phyloP scores from a whole-genome alignment of 179 eudicot genomes.

The Drosera spatulata region DNA sequence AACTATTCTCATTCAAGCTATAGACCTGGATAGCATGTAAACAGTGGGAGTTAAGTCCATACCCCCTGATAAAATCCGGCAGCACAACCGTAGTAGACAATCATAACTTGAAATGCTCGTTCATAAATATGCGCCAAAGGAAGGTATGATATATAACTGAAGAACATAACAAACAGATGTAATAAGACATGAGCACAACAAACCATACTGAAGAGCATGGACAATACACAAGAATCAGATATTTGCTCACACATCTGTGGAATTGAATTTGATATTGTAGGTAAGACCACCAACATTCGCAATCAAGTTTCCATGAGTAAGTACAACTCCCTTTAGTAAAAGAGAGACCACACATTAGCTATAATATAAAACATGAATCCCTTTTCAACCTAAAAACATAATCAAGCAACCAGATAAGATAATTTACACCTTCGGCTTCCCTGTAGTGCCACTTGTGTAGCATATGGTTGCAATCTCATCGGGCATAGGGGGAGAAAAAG shows the following conservation, averaged over 20 bases:
- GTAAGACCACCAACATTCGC: conserved; percentile 64
- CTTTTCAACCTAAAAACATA: too few species aligned
- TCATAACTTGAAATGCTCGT: conserved; percentile 68
- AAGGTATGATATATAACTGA: conserved; percentile 88
- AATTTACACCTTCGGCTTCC: conserved; percentile 80
- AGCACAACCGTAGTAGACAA: conserved; percentile 60
- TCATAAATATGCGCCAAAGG: conserved; percentile 98
- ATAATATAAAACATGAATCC: too few species aligned
- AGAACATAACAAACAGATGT: background rate
- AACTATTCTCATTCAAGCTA: too few species aligned
- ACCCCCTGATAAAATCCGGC: conserved; percentile 99
- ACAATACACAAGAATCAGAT: too few species aligned
- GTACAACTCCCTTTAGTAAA: conserved; percentile 61
- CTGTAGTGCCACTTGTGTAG: conserved; percentile 99
- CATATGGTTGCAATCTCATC: conserved; percentile 87
- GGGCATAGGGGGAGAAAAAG: conserved; percentile 67
- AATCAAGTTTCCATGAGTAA: conserved; percentile 79
- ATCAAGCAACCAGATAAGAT: too few species aligned
- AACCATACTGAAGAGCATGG: too few species aligned
- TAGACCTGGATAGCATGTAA: background rate
- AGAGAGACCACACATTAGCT: too few species aligned
- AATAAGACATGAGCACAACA: background rate
- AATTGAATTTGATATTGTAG: conserved; percentile 21
- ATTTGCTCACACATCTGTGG: conserved; percentile 65
- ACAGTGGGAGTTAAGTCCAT: conserved; percentile 9